phyloP scores from a whole-genome alignment of 495 filamentous ascomycete species.

The Tuber borchii region DNA sequence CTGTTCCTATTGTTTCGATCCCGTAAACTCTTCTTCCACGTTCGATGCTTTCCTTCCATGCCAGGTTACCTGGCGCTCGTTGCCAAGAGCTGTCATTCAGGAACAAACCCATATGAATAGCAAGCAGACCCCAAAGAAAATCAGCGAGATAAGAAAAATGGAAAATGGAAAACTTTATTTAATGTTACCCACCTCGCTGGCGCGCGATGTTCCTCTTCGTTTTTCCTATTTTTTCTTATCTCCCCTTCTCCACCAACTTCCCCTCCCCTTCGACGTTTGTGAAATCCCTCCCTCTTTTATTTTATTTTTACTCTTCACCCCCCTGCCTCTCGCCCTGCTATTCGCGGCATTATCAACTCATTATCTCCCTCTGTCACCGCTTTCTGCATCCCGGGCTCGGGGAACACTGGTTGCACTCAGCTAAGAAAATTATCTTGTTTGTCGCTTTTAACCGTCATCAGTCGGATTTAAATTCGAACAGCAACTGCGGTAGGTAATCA shows the following conservation, averaged over 20 bases:
- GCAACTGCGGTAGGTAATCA: slow-evolving; percentile 37
- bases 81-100: slow-evolving; percentile 33
- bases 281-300: background rate
- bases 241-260: slow-evolving; percentile 23
- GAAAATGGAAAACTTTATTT: slow-evolving; percentile 19
- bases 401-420: slow-evolving; percentile 28
- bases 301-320: background rate
- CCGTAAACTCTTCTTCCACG: slow-evolving; percentile 15
- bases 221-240: background rate
- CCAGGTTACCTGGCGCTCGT: slow-evolving; percentile 18
- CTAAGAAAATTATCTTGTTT: slow-evolving; percentile 36
- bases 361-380: slow-evolving; percentile 13
- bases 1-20: slow-evolving; percentile 37
- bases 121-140: background rate
- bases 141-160: background rate
- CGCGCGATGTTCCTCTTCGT: background rate
- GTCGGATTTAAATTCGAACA: slow-evolving; percentile 40
- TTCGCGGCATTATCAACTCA: slow-evolving; percentile 3
- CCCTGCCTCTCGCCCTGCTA: background rate
- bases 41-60: slow-evolving; percentile 19
- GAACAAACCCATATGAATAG: slow-evolving; percentile 10
- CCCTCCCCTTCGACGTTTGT: slow-evolving; percentile 18
- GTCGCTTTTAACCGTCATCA: slow-evolving; percentile 40
- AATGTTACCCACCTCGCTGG: slow-evolving; percentile 34
- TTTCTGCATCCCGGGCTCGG: slow-evolving; percentile 20